Percentiles rank a stretch among this genome's conserved stretches.
These are phyloP conservation scores for Vitis cinerea DNA, from an alignment of 164 flowering plant species.

Conservation along the genomic window DNA sequence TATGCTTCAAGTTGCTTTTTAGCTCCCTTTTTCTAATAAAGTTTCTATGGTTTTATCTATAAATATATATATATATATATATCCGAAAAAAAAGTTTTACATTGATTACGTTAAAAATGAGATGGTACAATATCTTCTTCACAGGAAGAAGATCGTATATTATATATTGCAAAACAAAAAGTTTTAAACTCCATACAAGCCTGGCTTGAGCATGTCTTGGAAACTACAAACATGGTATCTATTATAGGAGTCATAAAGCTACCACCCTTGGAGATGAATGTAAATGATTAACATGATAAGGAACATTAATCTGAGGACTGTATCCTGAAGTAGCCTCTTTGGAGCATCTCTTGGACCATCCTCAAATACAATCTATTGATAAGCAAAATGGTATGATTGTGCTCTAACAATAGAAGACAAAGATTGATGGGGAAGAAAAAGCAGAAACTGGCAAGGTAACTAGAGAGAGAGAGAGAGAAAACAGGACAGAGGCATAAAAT, in stretches of 20 bases:
- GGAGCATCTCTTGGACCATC: neutral
- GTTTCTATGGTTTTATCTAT: neutral
- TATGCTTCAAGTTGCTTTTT: no score
- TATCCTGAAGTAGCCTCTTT: neutral
- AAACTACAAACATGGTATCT: constrained; percentile 27
- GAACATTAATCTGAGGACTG: neutral
- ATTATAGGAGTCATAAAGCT: constrained; percentile 19
- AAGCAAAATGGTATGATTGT: no score
- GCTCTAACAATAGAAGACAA: neutral
- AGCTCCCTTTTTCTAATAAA: no score
- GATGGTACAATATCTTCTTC: no score
- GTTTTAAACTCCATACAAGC: constrained; percentile 14
- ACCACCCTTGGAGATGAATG: constrained; percentile 9
- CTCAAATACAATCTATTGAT: no score
- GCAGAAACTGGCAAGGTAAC: neutral
- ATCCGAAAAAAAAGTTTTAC: no score
- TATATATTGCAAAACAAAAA: no score
- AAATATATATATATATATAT: no score
- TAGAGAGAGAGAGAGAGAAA: constrained; percentile 2
- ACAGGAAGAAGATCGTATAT: no score
- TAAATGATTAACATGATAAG: constrained; percentile 1
- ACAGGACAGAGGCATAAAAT: no score
- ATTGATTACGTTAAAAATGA: no score
- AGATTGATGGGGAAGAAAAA: neutral
- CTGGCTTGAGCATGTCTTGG: constrained; percentile 32